Conservation (phyloP, 179 eudicot genomes). For the Beta corolliflora region DNA sequence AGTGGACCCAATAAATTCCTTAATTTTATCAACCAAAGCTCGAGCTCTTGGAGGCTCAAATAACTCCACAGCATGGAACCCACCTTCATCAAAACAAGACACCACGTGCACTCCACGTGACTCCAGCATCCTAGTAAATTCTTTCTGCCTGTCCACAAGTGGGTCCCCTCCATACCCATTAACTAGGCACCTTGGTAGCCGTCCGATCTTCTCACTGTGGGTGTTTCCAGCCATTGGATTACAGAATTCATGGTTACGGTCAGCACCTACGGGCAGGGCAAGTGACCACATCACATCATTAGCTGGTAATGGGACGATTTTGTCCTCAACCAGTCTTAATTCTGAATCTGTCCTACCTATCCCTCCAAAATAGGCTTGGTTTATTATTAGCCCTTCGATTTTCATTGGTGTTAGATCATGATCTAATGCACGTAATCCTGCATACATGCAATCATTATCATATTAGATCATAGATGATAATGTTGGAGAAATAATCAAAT, state of each 20-base stretch:
- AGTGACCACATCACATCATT: slow-evolving; percentile 70
- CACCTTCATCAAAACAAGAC: slow-evolving; percentile 46
- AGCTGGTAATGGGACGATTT: slow-evolving; percentile 47
- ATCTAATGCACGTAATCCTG: slow-evolving; percentile 54
- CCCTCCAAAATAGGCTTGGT: slow-evolving; percentile 73
- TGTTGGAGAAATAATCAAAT: no score
- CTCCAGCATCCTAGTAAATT: slow-evolving; percentile 55
- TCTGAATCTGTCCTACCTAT: slow-evolving; percentile 58
- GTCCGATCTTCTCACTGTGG: slow-evolving; percentile 42
- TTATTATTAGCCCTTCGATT: slow-evolving; percentile 68
- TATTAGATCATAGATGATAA: no score
- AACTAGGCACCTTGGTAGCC: slow-evolving; percentile 54
- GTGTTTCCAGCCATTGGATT: slow-evolving; percentile 36
- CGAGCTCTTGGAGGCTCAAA: slow-evolving; percentile 51
- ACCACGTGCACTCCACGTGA: slow-evolving; percentile 60
- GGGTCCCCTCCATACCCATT: slow-evolving; percentile 72
- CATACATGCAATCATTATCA: background rate
- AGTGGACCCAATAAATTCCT: slow-evolving; percentile 40
- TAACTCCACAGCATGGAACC: slow-evolving; percentile 69
- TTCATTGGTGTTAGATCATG: slow-evolving; percentile 52
- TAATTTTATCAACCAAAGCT: slow-evolving; percentile 42
- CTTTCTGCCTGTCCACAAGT: slow-evolving; percentile 61
- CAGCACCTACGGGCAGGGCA: slow-evolving; percentile 59
- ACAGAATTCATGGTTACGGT: slow-evolving; percentile 67
- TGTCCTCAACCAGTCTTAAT: slow-evolving; percentile 34